Evolutionary conservation across 306 rosid species (phyloP).

Genomic region (Nissolia schottii): DNA sequence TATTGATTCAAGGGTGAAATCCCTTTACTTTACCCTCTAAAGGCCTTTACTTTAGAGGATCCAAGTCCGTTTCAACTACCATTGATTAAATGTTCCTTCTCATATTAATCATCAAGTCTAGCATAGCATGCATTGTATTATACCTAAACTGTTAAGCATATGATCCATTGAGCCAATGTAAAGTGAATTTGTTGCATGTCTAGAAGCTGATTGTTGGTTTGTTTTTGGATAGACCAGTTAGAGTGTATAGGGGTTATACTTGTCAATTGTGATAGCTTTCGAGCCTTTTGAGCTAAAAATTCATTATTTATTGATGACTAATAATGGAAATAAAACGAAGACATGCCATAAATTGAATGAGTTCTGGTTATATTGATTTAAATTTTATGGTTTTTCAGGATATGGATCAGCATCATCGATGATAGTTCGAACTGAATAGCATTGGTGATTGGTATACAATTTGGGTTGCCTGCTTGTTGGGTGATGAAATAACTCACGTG

Average conservation of each 20-base stretch:
- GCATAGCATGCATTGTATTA: neutral
- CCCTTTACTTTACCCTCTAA: too few species aligned
- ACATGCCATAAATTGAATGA: slow-evolving; percentile 13
- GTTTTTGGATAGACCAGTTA: neutral
- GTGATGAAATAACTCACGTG: slow-evolving; percentile 57
- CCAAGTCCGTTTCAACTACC: neutral
- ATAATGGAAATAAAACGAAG: neutral
- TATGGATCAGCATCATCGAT: slow-evolving; percentile 24
- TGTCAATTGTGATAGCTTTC: neutral
- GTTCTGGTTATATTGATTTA: slow-evolving; percentile 36
- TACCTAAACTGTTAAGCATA: neutral
- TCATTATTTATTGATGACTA: neutral
- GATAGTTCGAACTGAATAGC: slow-evolving; percentile 29
- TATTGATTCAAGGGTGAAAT: too few species aligned
- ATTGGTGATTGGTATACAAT: slow-evolving; percentile 19
- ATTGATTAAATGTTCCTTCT: neutral
- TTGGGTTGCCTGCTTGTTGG: slow-evolving; percentile 40
- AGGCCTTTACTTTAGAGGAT: too few species aligned
- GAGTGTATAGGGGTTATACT: neutral
- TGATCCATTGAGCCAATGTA: neutral
- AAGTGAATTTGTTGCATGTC: neutral
- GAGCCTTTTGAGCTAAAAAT: neutral
- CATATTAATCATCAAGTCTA: neutral
- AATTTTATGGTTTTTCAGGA: slow-evolving; percentile 54
- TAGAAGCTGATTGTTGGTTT: neutral